Conservation (phyloP, 2,329 filamentous ascomycete genomes). For the Claviceps humidiphila region DNA sequence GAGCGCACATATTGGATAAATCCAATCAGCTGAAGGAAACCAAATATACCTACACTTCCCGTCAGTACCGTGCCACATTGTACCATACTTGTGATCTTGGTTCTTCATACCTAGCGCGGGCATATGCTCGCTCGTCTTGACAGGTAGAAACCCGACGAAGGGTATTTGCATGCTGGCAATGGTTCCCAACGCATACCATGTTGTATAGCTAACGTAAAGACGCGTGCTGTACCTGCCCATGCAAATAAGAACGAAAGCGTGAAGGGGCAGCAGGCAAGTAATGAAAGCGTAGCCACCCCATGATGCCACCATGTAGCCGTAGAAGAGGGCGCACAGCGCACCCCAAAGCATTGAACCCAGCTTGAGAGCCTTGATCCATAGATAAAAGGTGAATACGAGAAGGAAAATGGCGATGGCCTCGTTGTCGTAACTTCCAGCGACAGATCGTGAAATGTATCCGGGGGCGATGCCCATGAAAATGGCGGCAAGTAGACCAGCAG, state of each 20-base stretch:
- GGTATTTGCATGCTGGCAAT: slow-evolving; percentile 98
- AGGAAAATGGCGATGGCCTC: slow-evolving; percentile 99
- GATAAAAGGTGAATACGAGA: slow-evolving; percentile 93
- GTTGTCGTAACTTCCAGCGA: slow-evolving; percentile 97
- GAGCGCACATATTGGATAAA: slow-evolving; percentile 83
- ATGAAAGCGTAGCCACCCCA: slow-evolving; percentile 99
- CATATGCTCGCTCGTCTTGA: slow-evolving; percentile 98
- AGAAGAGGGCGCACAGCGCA: slow-evolving; percentile 85
- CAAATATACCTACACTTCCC: slow-evolving; percentile 64
- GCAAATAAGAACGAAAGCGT: slow-evolving; percentile 84
- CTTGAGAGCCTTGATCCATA: slow-evolving; percentile 99
- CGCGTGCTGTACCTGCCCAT: slow-evolving; percentile 95
- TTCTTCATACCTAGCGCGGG: slow-evolving; percentile 64
- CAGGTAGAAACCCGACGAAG: slow-evolving; percentile 92
- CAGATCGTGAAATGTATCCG: slow-evolving; percentile 94
- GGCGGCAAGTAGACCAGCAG: slow-evolving; percentile 86
- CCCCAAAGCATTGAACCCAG: slow-evolving; percentile 95
- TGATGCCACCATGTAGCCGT: slow-evolving; percentile 99
- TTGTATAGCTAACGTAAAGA: slow-evolving; percentile 92
- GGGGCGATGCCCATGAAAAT: slow-evolving; percentile 95
- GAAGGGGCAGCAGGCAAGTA: slow-evolving; percentile 88
- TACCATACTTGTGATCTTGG: slow-evolving; percentile 4
- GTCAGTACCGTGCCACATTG: slow-evolving; percentile 10
- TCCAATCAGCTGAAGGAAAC: slow-evolving; percentile 82
- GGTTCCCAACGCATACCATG: slow-evolving; percentile 94